A percentile compares a stretch with the other conserved stretches of the same genome.
Evolutionary conservation across 495 filamentous ascomycete genomes (phyloP).

Genomic region (Tricharina praecox): DNA sequence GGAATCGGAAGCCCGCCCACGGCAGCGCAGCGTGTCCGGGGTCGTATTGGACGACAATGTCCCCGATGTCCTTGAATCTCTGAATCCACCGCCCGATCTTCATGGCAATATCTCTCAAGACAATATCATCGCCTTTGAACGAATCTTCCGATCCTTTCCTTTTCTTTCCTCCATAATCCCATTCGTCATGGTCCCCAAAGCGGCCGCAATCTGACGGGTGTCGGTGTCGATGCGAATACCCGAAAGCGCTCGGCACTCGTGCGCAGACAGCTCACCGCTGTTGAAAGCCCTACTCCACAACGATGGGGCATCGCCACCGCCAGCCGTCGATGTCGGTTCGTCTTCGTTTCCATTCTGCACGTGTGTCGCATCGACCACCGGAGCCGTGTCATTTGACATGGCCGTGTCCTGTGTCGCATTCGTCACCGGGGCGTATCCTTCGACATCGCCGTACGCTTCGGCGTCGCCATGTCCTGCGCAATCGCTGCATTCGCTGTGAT

Average conservation of each 20-base stretch:
- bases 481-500: too few species aligned
- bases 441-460: too few species aligned
- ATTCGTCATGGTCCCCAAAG: not conserved
- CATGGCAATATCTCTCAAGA: slow-evolving; percentile 6
- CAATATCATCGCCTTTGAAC: not conserved
- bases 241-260: not conserved
- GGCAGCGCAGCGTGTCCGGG: slow-evolving; percentile 32
- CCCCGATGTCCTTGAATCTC: slow-evolving; percentile 31
- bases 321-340: not conserved
- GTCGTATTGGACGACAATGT: slow-evolving; percentile 30
- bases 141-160: not conserved
- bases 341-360: not conserved
- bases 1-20: slow-evolving; percentile 32
- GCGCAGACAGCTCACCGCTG: not conserved
- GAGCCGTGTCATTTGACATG: not conserved
- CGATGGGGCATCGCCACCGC: not conserved
- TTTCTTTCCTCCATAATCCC: not conserved
- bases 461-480: too few species aligned
- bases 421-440: too few species aligned
- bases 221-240: not conserved
- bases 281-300: not conserved
- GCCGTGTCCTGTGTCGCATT: too few species aligned
- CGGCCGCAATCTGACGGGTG: not conserved
- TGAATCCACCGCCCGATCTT: slow-evolving; percentile 28
- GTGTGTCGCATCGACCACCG: not conserved